These are phyloP conservation scores for Coprinopsis strossmayeri DNA, from an alignment of 768 basidiomycete species.

Conservation along the genomic window DNA sequence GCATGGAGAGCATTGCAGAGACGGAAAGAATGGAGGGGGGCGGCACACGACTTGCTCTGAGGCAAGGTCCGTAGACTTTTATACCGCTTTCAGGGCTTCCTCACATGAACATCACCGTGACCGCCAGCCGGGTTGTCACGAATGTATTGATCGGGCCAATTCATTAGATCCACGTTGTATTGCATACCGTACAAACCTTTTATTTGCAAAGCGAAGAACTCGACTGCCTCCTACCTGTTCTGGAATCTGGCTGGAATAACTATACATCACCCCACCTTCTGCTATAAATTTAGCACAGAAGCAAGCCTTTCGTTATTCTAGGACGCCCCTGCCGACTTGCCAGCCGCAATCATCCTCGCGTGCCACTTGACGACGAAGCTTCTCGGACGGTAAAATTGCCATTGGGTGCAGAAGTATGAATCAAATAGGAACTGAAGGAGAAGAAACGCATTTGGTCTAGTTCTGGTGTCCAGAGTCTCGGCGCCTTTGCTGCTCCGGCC, in stretches of 20 bases:
- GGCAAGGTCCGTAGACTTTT: neutral
- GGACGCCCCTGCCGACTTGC: neutral
- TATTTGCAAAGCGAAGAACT: neutral
- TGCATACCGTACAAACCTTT: no score
- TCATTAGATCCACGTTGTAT: slow-evolving; percentile 3
- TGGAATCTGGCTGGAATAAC: slow-evolving; percentile 9
- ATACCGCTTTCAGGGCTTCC: slow-evolving; percentile 5
- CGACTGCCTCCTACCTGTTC: neutral
- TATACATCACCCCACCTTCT: slow-evolving; percentile 1
- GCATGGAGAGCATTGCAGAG: slow-evolving; percentile 26
- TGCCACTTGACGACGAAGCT: neutral
- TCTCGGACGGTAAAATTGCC: neutral
- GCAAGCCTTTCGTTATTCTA: no score
- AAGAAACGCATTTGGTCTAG: neutral
- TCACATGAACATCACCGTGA: slow-evolving; percentile 14
- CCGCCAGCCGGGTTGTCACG: slow-evolving; percentile 10
- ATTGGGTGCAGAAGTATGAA: neutral
- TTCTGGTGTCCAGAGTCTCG: neutral
- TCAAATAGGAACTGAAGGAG: neutral
- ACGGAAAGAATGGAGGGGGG: no score
- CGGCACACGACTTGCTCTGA: slow-evolving; percentile 6
- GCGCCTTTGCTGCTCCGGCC: neutral
- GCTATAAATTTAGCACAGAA: no score
- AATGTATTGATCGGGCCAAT: slow-evolving; percentile 1
- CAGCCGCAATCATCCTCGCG: neutral